Evolutionary conservation across 306 rosid genomes (phyloP).

Genomic region (Sindora glabra): DNA sequence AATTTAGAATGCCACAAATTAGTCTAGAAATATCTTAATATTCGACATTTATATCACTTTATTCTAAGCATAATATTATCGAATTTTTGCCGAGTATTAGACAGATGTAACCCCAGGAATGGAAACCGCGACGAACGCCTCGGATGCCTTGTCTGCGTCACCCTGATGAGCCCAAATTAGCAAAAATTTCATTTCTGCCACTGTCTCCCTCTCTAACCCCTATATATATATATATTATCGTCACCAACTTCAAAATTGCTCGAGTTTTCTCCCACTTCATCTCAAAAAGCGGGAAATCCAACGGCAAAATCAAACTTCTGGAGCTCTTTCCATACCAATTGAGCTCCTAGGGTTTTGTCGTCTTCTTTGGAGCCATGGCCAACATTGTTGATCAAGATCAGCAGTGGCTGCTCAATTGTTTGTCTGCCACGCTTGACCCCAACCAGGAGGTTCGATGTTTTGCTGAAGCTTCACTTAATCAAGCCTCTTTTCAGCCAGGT

Average conservation of each 20-base stretch:
- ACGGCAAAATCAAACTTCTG: background rate
- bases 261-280: background rate
- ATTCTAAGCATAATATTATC: too few relatives aligned
- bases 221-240: background rate
- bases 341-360: slow-evolving; percentile 18
- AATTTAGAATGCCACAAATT: too few relatives aligned
- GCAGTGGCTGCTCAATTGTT: slow-evolving; percentile 81
- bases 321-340: background rate
- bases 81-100: too few relatives aligned
- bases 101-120: too few relatives aligned
- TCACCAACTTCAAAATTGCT: background rate
- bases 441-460: slow-evolving; percentile 78
- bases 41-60: too few relatives aligned
- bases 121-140: too few relatives aligned
- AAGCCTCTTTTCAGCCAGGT: slow-evolving; percentile 93
- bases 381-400: slow-evolving; percentile 70
- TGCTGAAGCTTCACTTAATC: slow-evolving; percentile 89
- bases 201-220: background rate
- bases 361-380: slow-evolving; percentile 31
- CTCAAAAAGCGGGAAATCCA: slow-evolving; percentile 41
- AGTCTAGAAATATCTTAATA: too few relatives aligned
- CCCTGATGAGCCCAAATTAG: too few relatives aligned
- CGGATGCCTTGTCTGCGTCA: too few relatives aligned
- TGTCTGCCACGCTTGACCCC: slow-evolving; percentile 89
- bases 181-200: slow-evolving; percentile 20